Base-by-base conservation (phyloP, 495 filamentous ascomycete species). In the Wilcoxina mikolae region DNA sequence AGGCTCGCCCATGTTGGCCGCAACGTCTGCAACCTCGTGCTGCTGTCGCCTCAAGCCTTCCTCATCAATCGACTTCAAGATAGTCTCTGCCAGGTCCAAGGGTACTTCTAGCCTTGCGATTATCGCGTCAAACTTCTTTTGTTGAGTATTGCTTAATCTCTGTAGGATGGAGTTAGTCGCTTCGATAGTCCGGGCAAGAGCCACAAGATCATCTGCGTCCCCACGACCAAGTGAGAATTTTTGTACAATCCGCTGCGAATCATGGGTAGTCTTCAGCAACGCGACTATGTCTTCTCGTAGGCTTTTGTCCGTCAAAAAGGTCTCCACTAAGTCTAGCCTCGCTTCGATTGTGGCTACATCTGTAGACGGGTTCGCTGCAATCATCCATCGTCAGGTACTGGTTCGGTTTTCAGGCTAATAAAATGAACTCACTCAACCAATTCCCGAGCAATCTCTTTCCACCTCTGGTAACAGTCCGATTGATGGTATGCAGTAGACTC, bases 171-270 rank as follows among this genome's bases (percentile, higher is more conserved):
- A 75, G 27, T 79, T 74, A 1, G 87, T 89, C 3, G 85, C 83
- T 52, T 80, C 72, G 54, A 96, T 84, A 0, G 91, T 93, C 51
- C 76, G 78, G 3, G 85, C 84, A 11, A 99, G 73, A 20, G 77
- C 80, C 17, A 96, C 72, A 23, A 99, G 72, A 63, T 96, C 91
- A 67, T 95, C 90, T n/a, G 90, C 73, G 58, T 95, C 86, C n/a
- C 90, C 91, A 47, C 85, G 77, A 15, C 88, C 88, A 7, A 95
- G 72, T 1, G 90, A 82, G 59, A 99, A 95, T 57, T 87, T 94
- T 64, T 95, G 90, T 1, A 95, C 79, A 31, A 96, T 74, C 4
- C 93, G 83, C 56, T 93, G 82, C 4, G 86, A 84, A 65, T 99
- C 91, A 55, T 87, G 81, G 57, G 79, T 88, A 29, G 77, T 76